Percentiles rank a stretch among this genome's conserved stretches.
phyloP scores from a whole-genome alignment of 805 yeast genomes.

The Nakazawaea ambrosiae region DNA sequence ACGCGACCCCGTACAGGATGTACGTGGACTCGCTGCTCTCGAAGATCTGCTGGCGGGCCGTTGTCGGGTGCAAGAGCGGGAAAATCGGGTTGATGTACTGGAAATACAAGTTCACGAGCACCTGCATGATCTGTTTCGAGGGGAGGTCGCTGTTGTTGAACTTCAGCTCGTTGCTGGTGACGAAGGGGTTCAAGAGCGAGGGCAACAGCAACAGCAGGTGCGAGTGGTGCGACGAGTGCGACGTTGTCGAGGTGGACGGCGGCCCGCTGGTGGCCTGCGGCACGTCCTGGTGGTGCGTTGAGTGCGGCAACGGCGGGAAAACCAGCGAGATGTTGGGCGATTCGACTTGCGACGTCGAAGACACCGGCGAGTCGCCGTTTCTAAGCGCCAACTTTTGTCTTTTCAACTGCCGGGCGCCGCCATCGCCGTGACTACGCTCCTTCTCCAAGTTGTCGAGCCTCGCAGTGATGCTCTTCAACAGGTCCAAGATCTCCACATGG shows the following conservation, averaged over 20 bases:
- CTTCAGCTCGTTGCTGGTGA: neutral
- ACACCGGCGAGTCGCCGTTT: neutral
- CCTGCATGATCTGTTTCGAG: constrained; percentile 1
- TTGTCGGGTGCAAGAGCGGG: constrained; percentile 14
- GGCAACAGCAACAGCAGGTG: constrained; percentile 1
- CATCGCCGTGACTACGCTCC: no score
- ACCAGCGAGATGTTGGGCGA: neutral
- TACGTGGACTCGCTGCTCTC: neutral
- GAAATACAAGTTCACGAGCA: constrained; percentile 3
- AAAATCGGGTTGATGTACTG: constrained; percentile 11
- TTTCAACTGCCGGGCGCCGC: neutral
- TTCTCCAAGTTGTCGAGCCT: constrained; percentile 3
- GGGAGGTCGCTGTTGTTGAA: constrained; percentile 1
- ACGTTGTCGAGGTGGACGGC: neutral
- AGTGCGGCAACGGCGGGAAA: constrained; percentile 4
- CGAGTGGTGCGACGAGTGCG: neutral
- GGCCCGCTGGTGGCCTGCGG: neutral
- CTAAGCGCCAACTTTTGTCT: constrained; percentile 3
- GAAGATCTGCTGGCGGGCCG: constrained; percentile 7
- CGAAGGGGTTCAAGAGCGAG: constrained; percentile 2
- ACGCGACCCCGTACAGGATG: constrained; percentile 13
- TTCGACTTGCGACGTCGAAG: no score
- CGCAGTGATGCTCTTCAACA: constrained; percentile 1
- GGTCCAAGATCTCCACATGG: neutral
- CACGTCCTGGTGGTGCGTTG: neutral